Evolutionary conservation across 208 protist genomes (phyloP), one percentile per base, ranked within the genome.

Genomic region (Wallacemonas sp.): DNA sequence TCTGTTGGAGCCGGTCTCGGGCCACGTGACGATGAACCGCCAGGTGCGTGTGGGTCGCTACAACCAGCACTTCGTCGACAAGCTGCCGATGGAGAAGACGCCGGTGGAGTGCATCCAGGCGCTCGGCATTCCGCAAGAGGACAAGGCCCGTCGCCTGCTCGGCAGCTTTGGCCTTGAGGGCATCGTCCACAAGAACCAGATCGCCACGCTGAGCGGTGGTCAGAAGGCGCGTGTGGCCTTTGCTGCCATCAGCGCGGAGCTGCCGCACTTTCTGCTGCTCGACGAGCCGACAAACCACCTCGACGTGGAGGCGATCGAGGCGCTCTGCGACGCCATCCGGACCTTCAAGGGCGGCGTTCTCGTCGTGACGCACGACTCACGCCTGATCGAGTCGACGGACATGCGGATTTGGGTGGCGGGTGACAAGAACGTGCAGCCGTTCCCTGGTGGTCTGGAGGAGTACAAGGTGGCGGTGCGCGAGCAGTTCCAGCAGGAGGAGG

Each of bases 201-300:
- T 98, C 69, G 76, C 78, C 23, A 98, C 92, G 27, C 81, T 98
- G 9, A 96, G 88, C 70, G 97, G 95, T 27, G 96, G 97, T 0
- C 96, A 99, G 75, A 97, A 97, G 73, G 85, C 91, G 17, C 87
- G 97, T n/a, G 89, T 98, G 21, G 88, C 85, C 12, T 89, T 98
- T 52, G 95, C 97, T 1, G 78, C 79, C 6, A 96, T 99, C 58
- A 95, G 91, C 48, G 85, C 93, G 24, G 80, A 92, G 70, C 49
- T 67, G 27, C 97, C 98, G 14, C 92, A 98, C 73, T 87, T 98
- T 47, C 80, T 99, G 17, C 79, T 99, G 27, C 85, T 99, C 38
- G 97, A 99, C 74, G 97, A 99, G 82, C 94, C 92, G 14, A 98
- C 94, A 1, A 98, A 98, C 75, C 95, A 98, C 76, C 61, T 98